Conservation (phyloP, 2,329 filamentous ascomycete genomes). For the Phyllosticta ampelicida region DNA sequence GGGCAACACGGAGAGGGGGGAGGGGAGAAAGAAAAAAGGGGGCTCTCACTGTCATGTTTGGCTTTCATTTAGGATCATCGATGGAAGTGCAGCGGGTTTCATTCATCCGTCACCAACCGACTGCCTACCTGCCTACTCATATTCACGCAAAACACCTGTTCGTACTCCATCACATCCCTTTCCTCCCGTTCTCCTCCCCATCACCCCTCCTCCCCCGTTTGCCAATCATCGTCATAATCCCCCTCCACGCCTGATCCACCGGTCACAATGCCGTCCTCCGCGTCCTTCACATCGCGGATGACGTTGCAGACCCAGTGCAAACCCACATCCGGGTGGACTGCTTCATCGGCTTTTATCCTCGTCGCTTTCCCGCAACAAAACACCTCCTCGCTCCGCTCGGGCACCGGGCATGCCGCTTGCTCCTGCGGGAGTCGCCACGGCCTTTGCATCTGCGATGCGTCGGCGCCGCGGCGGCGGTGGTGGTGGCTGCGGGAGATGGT, state of each 20-base stretch:
- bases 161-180: conserved; percentile 31
- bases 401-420: not conserved
- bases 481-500: too few relatives aligned
- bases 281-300: not conserved
- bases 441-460: not conserved
- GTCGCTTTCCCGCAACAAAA: not conserved
- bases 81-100: conserved; percentile 33
- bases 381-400: not conserved
- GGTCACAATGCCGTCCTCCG: not conserved
- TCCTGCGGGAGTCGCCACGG: not conserved
- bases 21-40: too few relatives aligned
- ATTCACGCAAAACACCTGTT: too few relatives aligned
- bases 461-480: too few relatives aligned
- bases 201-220: not conserved
- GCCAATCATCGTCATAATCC: not conserved
- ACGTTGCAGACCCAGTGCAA: not conserved
- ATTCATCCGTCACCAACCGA: conserved; percentile 53
- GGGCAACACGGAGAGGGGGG: too few relatives aligned
- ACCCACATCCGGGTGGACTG: not conserved
- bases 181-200: not conserved
- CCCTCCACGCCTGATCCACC: not conserved
- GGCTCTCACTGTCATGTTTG: too few relatives aligned
- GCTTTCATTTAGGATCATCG: too few relatives aligned
- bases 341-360: too few relatives aligned
- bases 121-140: too few relatives aligned